Base-by-base conservation (phyloP, 108 stramenopile genomes). In the Fragilariopsis cylindrus region DNA sequence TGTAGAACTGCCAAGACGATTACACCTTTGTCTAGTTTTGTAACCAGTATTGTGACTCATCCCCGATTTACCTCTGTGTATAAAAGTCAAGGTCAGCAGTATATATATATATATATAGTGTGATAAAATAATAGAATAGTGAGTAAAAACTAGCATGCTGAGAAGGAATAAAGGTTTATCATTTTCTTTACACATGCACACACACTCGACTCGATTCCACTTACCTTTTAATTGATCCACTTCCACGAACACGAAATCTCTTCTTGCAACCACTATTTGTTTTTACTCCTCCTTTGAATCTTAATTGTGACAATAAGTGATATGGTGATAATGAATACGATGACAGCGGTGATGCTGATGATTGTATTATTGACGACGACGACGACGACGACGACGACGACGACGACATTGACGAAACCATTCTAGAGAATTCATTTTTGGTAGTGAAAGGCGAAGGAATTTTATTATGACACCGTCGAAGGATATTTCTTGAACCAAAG, bases 41-140 rank as follows among this genome's bases (percentile, higher is more conserved):
- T 94, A 87, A 7, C 93, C 93, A 44, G 93, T 92, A 69, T 94
- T 94, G 81, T 94, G 93, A 21, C 74, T 69, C 60, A 60, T 71
- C 30, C 93, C 93, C 2, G 84, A 49, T 67, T 71, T 71, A 19
- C 44, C 47, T 48, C 77, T 78, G 45, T 41, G 0, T 30, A 30
- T 15, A 47, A 18, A 41, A 5, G 6, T 3, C 48, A 46, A 19
- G 4, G 15, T 66, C 43, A 16, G 43, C 18, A 46, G 1, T 12
- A 12, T 3, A 45, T 5, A 45, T n/a, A 13, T 41, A 18, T 45
- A 4, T 13, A n/a, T 15, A 48, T 19, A 11, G 1, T 21, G 21
- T 30, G 58, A 21, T 41, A 60, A 60, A 60, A 21, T 0, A 13
- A 13, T 9, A 52, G 58, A 60, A 63, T 48, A 43, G 57, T 52